Evolutionary conservation across 2,329 filamentous ascomycete genomes (phyloP).

Genomic region (Metarhizium anisopliae): DNA sequence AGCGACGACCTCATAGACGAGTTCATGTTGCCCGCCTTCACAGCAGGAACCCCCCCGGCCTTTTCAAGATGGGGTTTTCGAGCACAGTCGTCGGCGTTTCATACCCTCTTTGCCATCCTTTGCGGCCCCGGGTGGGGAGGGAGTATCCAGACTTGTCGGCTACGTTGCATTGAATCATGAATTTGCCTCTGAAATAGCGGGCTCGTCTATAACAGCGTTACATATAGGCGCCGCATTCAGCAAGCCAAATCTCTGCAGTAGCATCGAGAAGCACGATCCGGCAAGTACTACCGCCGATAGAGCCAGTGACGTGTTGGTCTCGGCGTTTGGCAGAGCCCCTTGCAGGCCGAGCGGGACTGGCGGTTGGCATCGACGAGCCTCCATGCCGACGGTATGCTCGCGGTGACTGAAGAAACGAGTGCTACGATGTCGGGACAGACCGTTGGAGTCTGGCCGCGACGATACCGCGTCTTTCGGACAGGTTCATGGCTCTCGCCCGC

Average conservation of each 20-base stretch:
- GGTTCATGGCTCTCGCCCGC: not conserved
- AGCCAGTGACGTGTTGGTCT: not conserved
- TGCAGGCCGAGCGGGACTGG: not conserved
- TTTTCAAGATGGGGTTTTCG: not conserved
- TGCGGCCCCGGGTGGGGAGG: not conserved
- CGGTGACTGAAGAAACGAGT: not conserved
- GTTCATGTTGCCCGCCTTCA: not conserved
- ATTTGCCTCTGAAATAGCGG: not conserved
- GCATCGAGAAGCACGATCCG: not conserved
- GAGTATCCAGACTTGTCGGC: too few relatives aligned
- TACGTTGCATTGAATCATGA: not conserved
- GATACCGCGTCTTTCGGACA: not conserved
- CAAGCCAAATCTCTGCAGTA: not conserved
- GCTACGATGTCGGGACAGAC: not conserved
- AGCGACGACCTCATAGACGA: too few relatives aligned
- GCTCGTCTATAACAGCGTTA: not conserved
- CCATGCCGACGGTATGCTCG: not conserved
- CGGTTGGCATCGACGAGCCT: not conserved
- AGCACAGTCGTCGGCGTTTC: not conserved
- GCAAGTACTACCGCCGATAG: not conserved
- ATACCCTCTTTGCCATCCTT: not conserved
- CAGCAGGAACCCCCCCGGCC: not conserved
- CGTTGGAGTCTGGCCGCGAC: not conserved
- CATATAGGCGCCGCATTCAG: slow-evolving; percentile 1
- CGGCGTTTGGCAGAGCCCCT: not conserved